phyloP scores from a whole-genome alignment of 2,329 filamentous ascomycete species.

The Stemphylium vesicarium region DNA sequence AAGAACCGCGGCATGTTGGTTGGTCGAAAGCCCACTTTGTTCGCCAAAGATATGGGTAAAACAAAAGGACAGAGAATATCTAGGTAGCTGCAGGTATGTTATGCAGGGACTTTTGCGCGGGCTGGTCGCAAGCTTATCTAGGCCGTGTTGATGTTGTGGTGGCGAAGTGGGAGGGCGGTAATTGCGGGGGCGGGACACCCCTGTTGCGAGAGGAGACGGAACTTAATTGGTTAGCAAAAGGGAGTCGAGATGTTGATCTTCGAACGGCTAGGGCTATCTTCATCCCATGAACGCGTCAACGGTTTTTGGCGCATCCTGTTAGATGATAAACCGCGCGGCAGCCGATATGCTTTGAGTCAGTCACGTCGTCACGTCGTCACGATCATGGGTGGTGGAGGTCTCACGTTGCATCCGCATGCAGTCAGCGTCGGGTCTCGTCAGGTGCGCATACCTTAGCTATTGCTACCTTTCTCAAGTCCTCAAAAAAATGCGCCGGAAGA shows the following conservation, averaged over 20 bases:
- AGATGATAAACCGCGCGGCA: too few relatives aligned
- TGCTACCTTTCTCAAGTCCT: too few relatives aligned
- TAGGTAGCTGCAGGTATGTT: background rate
- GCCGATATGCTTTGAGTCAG: too few relatives aligned
- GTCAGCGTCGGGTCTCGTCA: too few relatives aligned
- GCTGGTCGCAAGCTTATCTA: slow-evolving; percentile 8
- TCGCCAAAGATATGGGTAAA: background rate
- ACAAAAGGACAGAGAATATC: too few relatives aligned
- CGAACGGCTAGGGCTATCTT: background rate
- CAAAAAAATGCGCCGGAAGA: too few relatives aligned
- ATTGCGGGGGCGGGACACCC: slow-evolving; percentile 9
- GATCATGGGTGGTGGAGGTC: too few relatives aligned
- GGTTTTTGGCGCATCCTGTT: too few relatives aligned
- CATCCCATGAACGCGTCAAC: slow-evolving; percentile 9
- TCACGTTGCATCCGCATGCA: too few relatives aligned
- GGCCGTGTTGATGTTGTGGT: slow-evolving; percentile 6
- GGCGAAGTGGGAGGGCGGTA: slow-evolving; percentile 9
- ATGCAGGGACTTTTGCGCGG: slow-evolving; percentile 1
- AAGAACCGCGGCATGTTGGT: slow-evolving; percentile 28
- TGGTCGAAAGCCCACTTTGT: background rate
- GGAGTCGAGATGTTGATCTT: slow-evolving; percentile 8
- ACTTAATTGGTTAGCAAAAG: slow-evolving; percentile 2
- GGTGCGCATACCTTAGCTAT: too few relatives aligned
- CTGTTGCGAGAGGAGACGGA: background rate
- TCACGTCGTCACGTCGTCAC: too few relatives aligned